phyloP scores from a whole-genome alignment of 169 alveolate species.

The Plasmodium inui region DNA sequence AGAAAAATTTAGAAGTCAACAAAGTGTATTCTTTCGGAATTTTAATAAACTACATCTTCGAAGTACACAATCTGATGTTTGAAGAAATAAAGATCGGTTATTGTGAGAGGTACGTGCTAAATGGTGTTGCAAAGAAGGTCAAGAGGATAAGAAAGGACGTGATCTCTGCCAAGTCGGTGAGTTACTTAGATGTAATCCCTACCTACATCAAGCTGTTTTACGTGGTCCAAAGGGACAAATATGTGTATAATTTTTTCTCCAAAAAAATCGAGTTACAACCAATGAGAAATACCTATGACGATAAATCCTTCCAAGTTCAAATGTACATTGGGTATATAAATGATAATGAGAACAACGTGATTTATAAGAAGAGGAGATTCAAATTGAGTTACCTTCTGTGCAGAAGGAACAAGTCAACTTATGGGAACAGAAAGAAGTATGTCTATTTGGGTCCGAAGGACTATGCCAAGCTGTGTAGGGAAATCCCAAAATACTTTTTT shows the following conservation, averaged over 20 bases:
- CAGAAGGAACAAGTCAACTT: not conserved
- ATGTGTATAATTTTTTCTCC: constrained; percentile 41
- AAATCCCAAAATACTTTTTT: constrained; percentile 29
- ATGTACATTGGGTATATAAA: constrained; percentile 43
- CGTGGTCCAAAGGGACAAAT: not conserved
- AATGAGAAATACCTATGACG: not conserved
- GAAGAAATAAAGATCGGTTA: constrained; percentile 33
- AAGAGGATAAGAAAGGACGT: constrained; percentile 34
- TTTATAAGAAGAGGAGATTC: constrained; percentile 44
- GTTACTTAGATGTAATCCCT: constrained; percentile 30
- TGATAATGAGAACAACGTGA: constrained; percentile 36
- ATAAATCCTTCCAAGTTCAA: not conserved
- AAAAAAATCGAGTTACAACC: constrained; percentile 28
- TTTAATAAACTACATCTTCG: constrained; percentile 44
- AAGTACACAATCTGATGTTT: constrained; percentile 25
- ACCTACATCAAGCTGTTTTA: constrained; percentile 27
- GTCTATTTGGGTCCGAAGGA: constrained; percentile 20
- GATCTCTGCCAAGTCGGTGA: constrained; percentile 6
- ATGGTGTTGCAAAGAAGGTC: constrained; percentile 23
- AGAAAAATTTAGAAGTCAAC: constrained; percentile 41
- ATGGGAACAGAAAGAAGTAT: not conserved
- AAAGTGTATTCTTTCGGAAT: constrained; percentile 38
- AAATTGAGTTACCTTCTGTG: constrained; percentile 18
- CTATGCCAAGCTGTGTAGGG: constrained; percentile 32
- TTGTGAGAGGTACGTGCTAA: constrained; percentile 28